Base-by-base conservation (phyloP, 2,329 filamentous ascomycete genomes). In the Ophiobolus disseminans region DNA sequence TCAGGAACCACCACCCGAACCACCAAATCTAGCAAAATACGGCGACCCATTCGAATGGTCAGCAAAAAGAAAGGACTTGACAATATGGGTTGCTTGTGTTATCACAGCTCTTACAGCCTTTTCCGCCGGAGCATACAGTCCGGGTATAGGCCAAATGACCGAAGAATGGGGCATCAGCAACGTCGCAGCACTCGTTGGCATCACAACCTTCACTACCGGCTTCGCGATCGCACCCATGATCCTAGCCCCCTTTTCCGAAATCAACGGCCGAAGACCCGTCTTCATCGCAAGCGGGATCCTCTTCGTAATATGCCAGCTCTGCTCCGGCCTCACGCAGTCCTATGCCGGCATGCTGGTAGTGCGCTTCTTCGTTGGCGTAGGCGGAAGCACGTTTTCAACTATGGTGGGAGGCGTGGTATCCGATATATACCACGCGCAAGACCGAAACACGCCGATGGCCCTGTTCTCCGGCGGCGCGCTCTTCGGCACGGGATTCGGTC, bases 331-430 rank as follows among this genome's bases (percentile, higher is more conserved):
- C 0, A 89, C 90, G 5, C 78, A 80, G 0, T 83, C 83, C 2
- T 84, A 89, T 54, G 83, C 82, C 0, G 90, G 88, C 2, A 88
- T 96, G 82, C 71, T 96, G 0, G 74, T 91, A 2, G 83, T 86
- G 0, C 83, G 92, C 1, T 89, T 96, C 67, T 80, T 94, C 37
- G 82, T 86, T 8, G 92, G 92, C 1, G 84, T 86, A n/a, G 89
- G 89, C 5, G 87, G 84, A 5, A 91, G 86, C 39, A 85, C 82
- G 0, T 96, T 95, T 67, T 91, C 88, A 35, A 94, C 90, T 17
- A 92, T 96, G 81, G 88, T 96, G 0, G 92, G 92, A n/a, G 92
- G 92, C 3, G 89, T 97, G 3, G 87, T 97, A 31, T 88, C 88
- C 40, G 92, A 97, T 65, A 83, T 96, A 49, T 96, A 91, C 75